Conservation (phyloP, 202 grass and related monocot species). For the Hordeum pubiflorum region DNA sequence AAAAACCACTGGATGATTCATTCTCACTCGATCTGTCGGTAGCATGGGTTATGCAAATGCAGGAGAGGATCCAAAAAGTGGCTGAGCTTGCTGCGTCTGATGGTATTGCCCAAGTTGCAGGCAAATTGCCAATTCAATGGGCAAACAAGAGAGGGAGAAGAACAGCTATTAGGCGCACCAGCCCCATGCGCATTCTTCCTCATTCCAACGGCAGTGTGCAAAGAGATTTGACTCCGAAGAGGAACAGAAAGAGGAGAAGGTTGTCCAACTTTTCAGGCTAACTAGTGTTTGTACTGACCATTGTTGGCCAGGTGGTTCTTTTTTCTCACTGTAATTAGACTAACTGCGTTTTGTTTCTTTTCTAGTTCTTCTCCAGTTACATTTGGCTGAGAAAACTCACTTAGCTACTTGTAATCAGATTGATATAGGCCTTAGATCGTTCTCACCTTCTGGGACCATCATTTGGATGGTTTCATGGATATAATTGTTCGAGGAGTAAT, state of each 20-base stretch:
- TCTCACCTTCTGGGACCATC: neutral
- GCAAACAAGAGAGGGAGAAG: slow-evolving; percentile 54
- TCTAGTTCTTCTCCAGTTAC: neutral
- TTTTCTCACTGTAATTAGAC: slow-evolving; percentile 27
- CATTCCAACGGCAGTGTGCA: slow-evolving; percentile 19
- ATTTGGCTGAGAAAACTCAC: slow-evolving; percentile 5
- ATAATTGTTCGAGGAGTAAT: neutral
- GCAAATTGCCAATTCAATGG: slow-evolving; percentile 67
- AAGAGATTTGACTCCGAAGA: slow-evolving; percentile 44
- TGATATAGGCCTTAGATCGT: slow-evolving; percentile 20
- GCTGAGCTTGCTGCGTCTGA: slow-evolving; percentile 47
- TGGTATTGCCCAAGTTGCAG: slow-evolving; percentile 51
- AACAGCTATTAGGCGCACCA: slow-evolving; percentile 33
- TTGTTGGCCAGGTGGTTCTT: neutral
- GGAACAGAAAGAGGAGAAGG: slow-evolving; percentile 65
- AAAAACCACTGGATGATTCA: slow-evolving; percentile 67
- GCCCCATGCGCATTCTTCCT: slow-evolving; percentile 27
- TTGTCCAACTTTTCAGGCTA: slow-evolving; percentile 33
- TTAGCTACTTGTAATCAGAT: neutral
- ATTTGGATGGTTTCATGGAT: neutral
- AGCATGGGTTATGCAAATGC: slow-evolving; percentile 71
- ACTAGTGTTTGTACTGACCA: neutral
- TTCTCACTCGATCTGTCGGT: slow-evolving; percentile 71
- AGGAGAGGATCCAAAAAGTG: slow-evolving; percentile 56
- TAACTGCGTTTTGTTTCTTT: neutral